A percentile compares a stretch with the other conserved stretches of the same genome.
Evolutionary conservation across 179 eudicot species (phyloP).

Genomic region (Carnegiea gigantea): DNA sequence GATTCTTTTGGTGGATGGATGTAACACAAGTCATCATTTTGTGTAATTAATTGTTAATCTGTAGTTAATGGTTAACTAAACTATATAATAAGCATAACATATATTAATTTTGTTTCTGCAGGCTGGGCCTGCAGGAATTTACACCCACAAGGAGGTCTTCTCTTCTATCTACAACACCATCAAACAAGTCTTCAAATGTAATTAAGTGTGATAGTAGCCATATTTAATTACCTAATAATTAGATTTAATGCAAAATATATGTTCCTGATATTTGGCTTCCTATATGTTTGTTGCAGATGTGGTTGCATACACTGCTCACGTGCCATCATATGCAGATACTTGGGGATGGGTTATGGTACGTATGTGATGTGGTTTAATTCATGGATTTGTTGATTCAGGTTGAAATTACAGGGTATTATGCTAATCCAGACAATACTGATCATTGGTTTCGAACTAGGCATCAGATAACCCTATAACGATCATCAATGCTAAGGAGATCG

Average conservation of each 20-base stretch:
- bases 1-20: not conserved
- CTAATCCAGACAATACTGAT: not conserved
- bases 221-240: not conserved
- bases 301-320: conserved; percentile 68
- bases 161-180: conserved; percentile 73
- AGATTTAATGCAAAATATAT: too few species aligned
- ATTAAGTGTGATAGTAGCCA: not conserved
- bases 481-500: conserved; percentile 43
- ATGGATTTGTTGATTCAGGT: too few species aligned
- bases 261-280: not conserved
- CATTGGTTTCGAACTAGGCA: conserved; percentile 30
- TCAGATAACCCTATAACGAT: conserved; percentile 45
- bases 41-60: not conserved
- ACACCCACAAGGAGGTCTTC: conserved; percentile 79
- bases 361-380: not conserved
- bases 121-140: conserved; percentile 86
- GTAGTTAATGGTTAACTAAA: not conserved
- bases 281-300: conserved; percentile 45
- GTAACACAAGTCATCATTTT: not conserved
- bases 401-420: too few species aligned
- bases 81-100: too few species aligned
- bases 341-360: conserved; percentile 87
- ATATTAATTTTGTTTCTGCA: conserved; percentile 8
- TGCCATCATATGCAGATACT: conserved; percentile 79
- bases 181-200: conserved; percentile 75